Conservation (phyloP, 345 rosid species). For the Populus ilicifolia region DNA sequence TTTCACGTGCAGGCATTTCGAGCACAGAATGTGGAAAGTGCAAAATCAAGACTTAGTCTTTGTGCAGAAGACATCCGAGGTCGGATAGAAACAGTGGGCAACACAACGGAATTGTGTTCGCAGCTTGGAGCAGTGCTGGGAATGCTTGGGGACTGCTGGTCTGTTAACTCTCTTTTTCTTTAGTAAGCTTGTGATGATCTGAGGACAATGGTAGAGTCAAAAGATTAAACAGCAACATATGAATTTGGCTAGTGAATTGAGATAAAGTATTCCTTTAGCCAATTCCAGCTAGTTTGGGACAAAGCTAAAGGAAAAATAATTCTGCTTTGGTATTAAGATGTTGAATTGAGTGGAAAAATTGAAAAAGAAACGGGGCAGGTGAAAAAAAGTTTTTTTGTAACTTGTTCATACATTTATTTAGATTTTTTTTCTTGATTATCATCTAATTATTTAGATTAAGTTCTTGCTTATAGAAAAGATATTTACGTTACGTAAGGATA, state of each 20-base stretch:
- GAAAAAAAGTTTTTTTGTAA: neutral
- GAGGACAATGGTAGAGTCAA: neutral
- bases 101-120: slow-evolving; percentile 81
- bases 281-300: neutral
- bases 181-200: neutral
- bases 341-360: neutral
- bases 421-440: neutral
- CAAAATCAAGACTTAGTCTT: slow-evolving; percentile 71
- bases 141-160: slow-evolving; percentile 99
- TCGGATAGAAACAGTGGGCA: slow-evolving; percentile 66
- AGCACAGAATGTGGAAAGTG: slow-evolving; percentile 84
- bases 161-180: slow-evolving; percentile 19
- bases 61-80: slow-evolving; percentile 81
- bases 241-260: neutral
- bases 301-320: neutral
- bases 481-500: neutral
- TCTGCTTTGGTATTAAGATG: neutral
- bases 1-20: slow-evolving; percentile 61
- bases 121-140: slow-evolving; percentile 99
- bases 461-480: neutral
- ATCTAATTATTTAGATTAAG: neutral
- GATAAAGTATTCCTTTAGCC: neutral
- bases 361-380: neutral
- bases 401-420: neutral
- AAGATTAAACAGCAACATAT: neutral